Evolutionary conservation across 2,329 filamentous ascomycete genomes (phyloP).

Genomic region (Colletotrichum musae): DNA sequence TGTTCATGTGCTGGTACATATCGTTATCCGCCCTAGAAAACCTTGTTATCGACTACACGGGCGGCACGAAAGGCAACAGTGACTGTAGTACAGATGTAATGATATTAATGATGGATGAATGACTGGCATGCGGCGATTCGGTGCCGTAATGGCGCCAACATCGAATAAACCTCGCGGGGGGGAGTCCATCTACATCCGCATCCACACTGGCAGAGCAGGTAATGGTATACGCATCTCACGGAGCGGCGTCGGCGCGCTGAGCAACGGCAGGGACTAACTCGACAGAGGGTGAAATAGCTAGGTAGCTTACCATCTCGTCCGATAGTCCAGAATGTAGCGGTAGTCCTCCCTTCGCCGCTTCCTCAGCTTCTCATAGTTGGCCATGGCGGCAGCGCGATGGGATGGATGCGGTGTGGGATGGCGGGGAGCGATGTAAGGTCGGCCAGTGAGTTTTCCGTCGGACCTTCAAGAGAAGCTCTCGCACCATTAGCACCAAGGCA

Average conservation of each 20-base stretch:
- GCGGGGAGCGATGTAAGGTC: too few species aligned
- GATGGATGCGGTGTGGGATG: not conserved
- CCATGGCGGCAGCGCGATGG: slow-evolving; percentile 16
- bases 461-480: too few species aligned
- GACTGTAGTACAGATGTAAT: too few species aligned
- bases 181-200: too few species aligned
- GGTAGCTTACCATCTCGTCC: slow-evolving; percentile 81
- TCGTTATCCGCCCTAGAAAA: slow-evolving; percentile 86
- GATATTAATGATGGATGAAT: too few species aligned
- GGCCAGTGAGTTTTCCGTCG: too few species aligned
- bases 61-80: not conserved
- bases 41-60: slow-evolving; percentile 33
- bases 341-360: slow-evolving; percentile 80
- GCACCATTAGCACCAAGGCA: too few species aligned
- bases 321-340: slow-evolving; percentile 82
- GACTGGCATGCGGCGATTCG: too few species aligned
- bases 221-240: not conserved
- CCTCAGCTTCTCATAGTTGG: slow-evolving; percentile 61
- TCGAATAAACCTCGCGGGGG: too few species aligned
- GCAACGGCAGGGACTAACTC: not conserved
- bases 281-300: not conserved
- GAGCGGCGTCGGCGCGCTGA: too few species aligned
- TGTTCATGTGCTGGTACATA: slow-evolving; percentile 96
- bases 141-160: too few species aligned
- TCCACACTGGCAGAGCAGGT: not conserved